Evolutionary conservation across 495 filamentous ascomycete genomes (phyloP), one percentile per base, ranked within the genome.

Genomic region (Jackrogersella multiformis): DNA sequence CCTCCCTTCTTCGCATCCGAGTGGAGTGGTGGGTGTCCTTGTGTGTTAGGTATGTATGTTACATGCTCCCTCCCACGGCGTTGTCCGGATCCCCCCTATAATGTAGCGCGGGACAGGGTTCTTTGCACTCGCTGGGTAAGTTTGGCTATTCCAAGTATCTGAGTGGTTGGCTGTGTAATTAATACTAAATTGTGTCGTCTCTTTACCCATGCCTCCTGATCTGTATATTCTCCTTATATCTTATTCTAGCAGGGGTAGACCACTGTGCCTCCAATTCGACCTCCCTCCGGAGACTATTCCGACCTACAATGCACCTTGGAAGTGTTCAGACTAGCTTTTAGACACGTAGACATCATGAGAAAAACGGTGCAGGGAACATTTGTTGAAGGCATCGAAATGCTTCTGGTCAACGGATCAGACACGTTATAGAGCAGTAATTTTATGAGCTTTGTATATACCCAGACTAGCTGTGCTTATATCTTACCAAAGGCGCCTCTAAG

Each of bases 391-490:
- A 21, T 57, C 16, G 16, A 32, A 20, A 18, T 12, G 5, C 16
- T 12, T 34, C 26, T 32, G 41, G 53, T 13, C 32, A 6, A 39
- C 13, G 15, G 42, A 36, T 30, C 23, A 8, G 34, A 32, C 13
- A 26, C 16, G 20, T n/a, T 7, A 4, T 55, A 54, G 13, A 32
- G 18, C 20, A 38, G 20, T 8, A 26, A 16, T n/a, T 45, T 35
- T 23, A 42, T 18, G 35, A 10, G 16, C 41, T 8, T 35, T 28
- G 56, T 56, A 28, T 65, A 66, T 65, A 52, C 53, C 35, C 67
- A 65, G 67, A 28, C 61, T 61, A 61, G 67, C 61, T 62, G 57
- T 56, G 48, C 32, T 30, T 21, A 23, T 52, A 51, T 15, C 9
- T 51, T 34, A 56, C 49, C 64, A 49, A 61, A 34, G 56, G 21